Percentiles rank a stretch among this genome's conserved stretches.
phyloP scores from a whole-genome alignment of 495 filamentous ascomycete genomes.

The Lindgomyces ingoldianus region DNA sequence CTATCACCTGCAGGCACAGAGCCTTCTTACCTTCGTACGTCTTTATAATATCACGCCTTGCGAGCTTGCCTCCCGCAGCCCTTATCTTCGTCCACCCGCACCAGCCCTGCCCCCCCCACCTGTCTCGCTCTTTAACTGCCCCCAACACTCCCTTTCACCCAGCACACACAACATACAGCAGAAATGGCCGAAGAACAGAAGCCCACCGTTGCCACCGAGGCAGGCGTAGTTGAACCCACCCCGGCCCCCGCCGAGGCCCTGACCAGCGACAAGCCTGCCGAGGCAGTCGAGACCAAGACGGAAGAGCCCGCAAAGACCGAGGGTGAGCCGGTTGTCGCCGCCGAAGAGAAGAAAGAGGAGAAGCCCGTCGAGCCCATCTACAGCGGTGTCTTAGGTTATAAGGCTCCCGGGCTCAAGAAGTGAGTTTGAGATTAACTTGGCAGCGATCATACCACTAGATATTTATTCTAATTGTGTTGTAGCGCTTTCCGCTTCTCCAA shows the following conservation, averaged over 20 bases:
- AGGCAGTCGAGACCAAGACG: slow-evolving; percentile 45
- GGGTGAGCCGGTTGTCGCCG: slow-evolving; percentile 52
- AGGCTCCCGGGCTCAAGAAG: slow-evolving; percentile 88
- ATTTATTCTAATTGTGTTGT: slow-evolving; percentile 39
- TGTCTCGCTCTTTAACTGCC: not conserved
- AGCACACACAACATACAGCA: slow-evolving; percentile 3
- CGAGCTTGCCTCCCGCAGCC: slow-evolving; percentile 11
- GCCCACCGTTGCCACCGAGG: slow-evolving; percentile 32
- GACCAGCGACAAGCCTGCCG: slow-evolving; percentile 51
- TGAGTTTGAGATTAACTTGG: slow-evolving; percentile 54
- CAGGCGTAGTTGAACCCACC: slow-evolving; percentile 47
- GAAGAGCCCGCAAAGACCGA: slow-evolving; percentile 49
- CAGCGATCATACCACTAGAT: not conserved
- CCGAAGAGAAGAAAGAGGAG: slow-evolving; percentile 44
- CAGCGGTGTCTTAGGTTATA: slow-evolving; percentile 81
- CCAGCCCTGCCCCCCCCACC: not conserved
- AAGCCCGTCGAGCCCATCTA: slow-evolving; percentile 63
- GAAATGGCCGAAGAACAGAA: slow-evolving; percentile 34
- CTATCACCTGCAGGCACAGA: slow-evolving; percentile 28
- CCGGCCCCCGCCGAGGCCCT: slow-evolving; percentile 40
- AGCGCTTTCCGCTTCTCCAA: slow-evolving; percentile 69
- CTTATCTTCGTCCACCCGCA: slow-evolving; percentile 2
- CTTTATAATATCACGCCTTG: slow-evolving; percentile 31
- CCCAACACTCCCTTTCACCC: not conserved
- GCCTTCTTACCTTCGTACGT: slow-evolving; percentile 21